Evolutionary conservation across 176 grass and related monocot genomes (phyloP).

Genomic region (Cenchrus americanus): DNA sequence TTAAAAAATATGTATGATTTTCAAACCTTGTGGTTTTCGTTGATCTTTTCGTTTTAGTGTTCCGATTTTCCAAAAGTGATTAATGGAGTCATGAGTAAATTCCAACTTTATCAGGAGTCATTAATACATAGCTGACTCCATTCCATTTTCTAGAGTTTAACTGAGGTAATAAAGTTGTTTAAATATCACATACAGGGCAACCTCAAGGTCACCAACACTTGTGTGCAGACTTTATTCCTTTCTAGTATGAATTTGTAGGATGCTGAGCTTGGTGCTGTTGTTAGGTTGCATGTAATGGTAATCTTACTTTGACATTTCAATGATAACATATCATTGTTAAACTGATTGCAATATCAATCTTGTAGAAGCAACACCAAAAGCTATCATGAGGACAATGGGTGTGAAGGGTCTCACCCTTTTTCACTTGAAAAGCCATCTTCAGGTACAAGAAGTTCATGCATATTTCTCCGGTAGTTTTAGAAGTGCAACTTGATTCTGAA

Average conservation of each 20-base stretch:
- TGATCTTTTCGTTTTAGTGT: not conserved
- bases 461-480: conserved; percentile 4
- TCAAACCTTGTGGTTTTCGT: not conserved
- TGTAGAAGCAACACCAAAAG: conserved; percentile 78
- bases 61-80: not conserved
- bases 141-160: not conserved
- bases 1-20: not conserved
- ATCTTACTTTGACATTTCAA: conserved; percentile 14
- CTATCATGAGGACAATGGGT: conserved; percentile 86
- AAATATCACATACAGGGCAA: not conserved
- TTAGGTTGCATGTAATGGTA: not conserved
- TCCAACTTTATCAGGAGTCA: not conserved
- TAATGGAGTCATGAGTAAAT: not conserved
- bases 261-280: not conserved
- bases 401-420: conserved; percentile 92
- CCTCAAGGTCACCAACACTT: not conserved
- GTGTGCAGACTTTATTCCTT: not conserved
- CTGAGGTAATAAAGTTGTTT: not conserved
- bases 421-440: conserved; percentile 93
- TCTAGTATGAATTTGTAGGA: not conserved
- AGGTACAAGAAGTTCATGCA: conserved; percentile 48
- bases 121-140: not conserved
- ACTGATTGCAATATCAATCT: conserved; percentile 23
- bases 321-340: not conserved
- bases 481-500: conserved; percentile 25